Evolutionary conservation across 2,329 filamentous ascomycete species (phyloP).

Genomic region (Aspergillus oerlinghausenensis): DNA sequence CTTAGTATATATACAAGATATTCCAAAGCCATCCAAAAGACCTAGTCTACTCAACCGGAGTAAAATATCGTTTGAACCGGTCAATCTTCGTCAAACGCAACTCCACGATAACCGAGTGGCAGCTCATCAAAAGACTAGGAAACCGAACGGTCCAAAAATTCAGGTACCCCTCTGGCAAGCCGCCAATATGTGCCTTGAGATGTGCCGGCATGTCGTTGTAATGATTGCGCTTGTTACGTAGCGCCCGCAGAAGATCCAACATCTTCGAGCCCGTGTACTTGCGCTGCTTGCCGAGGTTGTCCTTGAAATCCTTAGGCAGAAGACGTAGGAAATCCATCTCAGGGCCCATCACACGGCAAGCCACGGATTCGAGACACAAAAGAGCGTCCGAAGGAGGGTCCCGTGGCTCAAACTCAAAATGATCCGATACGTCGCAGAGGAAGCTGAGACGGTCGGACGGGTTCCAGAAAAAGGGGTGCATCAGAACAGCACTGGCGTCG

Average conservation of each 20-base stretch:
- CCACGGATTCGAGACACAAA: slow-evolving; percentile 51
- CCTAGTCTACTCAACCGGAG: slow-evolving; percentile 26
- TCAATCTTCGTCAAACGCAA: slow-evolving; percentile 51
- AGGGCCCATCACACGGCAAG: slow-evolving; percentile 43
- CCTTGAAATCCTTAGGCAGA: slow-evolving; percentile 77
- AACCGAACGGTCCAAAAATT: slow-evolving; percentile 79
- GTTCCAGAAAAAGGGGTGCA: slow-evolving; percentile 96
- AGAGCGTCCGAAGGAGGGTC: slow-evolving; percentile 73
- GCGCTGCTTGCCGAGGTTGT: slow-evolving; percentile 85
- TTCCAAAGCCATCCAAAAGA: not conserved
- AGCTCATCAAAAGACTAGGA: slow-evolving; percentile 70
- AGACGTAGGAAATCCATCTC: slow-evolving; percentile 71
- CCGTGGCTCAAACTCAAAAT: slow-evolving; percentile 87
- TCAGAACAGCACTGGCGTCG: slow-evolving; percentile 71
- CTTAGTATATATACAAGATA: not conserved
- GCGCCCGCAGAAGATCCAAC: slow-evolving; percentile 78
- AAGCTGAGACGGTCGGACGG: slow-evolving; percentile 84
- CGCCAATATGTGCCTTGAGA: slow-evolving; percentile 68
- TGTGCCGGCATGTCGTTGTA: slow-evolving; percentile 91
- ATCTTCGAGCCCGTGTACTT: slow-evolving; percentile 85
- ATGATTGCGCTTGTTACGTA: slow-evolving; percentile 95
- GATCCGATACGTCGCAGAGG: slow-evolving; percentile 92
- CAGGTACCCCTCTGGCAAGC: slow-evolving; percentile 74
- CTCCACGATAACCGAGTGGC: slow-evolving; percentile 69
- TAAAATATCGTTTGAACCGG: slow-evolving; percentile 42